Evolutionary conservation across 2,329 filamentous ascomycete species (phyloP).

Genomic region (Fragosphaeria purpurea): DNA sequence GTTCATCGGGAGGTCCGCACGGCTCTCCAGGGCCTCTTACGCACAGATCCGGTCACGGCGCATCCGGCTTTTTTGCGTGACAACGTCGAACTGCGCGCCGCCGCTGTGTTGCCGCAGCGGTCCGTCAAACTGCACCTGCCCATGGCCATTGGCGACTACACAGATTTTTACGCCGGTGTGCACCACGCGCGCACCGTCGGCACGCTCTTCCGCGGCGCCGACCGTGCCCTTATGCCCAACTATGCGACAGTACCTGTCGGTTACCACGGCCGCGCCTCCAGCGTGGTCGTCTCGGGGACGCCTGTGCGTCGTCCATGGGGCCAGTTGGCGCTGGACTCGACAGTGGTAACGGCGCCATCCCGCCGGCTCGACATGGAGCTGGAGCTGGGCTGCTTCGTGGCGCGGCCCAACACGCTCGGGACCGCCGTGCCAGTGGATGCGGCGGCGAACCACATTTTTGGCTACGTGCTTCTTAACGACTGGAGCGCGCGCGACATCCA

Average conservation of each 20-base stretch:
- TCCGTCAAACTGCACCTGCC: conserved; percentile 59
- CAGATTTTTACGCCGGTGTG: conserved; percentile 73
- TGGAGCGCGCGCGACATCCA: conserved; percentile 81
- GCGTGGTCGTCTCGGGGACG: conserved; percentile 66
- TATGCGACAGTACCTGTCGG: conserved; percentile 73
- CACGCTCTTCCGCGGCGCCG: conserved; percentile 43
- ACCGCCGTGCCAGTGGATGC: conserved; percentile 50
- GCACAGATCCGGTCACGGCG: conserved; percentile 37
- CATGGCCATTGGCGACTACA: conserved; percentile 73
- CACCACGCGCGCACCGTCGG: conserved; percentile 65
- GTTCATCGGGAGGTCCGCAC: conserved; percentile 59
- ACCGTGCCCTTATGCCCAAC: conserved; percentile 65
- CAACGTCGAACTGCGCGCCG: conserved; percentile 46
- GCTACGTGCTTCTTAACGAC: conserved; percentile 75
- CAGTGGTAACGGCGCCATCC: conserved; percentile 30
- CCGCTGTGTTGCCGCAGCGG: conserved; percentile 47
- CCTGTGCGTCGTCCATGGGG: conserved; percentile 62
- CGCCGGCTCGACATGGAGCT: conserved; percentile 68
- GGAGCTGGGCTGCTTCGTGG: conserved; percentile 68
- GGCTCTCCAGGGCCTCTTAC: conserved; percentile 58
- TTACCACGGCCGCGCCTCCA: conserved; percentile 70
- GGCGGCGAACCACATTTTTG: conserved; percentile 65
- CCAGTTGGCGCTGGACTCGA: conserved; percentile 39
- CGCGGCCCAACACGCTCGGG: conserved; percentile 54
- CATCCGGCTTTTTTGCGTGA: conserved; percentile 52